Evolutionary conservation across 2,329 filamentous ascomycete species (phyloP), one percentile per base, ranked within the genome.

Genomic region (Graphiopsis chlorocephala): DNA sequence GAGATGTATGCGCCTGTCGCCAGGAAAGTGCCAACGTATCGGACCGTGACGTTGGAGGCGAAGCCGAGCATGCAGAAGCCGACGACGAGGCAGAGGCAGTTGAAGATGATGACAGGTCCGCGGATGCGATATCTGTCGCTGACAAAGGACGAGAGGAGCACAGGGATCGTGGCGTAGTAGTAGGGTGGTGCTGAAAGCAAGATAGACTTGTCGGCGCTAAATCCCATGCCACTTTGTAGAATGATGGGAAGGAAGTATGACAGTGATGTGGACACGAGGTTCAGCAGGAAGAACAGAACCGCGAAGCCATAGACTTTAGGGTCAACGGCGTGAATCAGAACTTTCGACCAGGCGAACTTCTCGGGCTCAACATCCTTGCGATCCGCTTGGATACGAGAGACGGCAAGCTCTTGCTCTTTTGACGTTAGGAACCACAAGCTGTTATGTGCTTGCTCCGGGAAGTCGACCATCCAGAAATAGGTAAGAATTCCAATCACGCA

Each of bases 381-480:
- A 72, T 90, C 88, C 6, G 78, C 77, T 53, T 88, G 78, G 69
- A 90, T 89, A 6, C 87, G 80, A 4, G 78, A 75, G 1, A 86
- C 79, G 1, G 85, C 86, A 3, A 89, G 71, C n/a, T 78, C 74
- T 42, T 84, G 82, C 72, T 90, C 87, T 20, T 81, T 77, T 8
- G 80, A 72, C 2, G 80, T 82, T 25, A 90, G 78, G 71, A 90
- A 90, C 69, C 73, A 79, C 68, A 86, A 83, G 59, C 84, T 87
- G 14, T 76, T 76, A 61, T 85, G 79, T 0, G 85, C 81, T 28
- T 86, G 80, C 69, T 90, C 88, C 0, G 88, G 88, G 67, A 90
- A 90, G 71, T 90, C 87, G 48, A 90, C 80, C 78, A 90, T 89
- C 88, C 88, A 90, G 81, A 86, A 88, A 71, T 87, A 90, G 0